Percentiles rank a stretch among this genome's conserved stretches.
Conservation (phyloP, 768 basidiomycete genomes). For the Gelatoporia subvermispora region DNA sequence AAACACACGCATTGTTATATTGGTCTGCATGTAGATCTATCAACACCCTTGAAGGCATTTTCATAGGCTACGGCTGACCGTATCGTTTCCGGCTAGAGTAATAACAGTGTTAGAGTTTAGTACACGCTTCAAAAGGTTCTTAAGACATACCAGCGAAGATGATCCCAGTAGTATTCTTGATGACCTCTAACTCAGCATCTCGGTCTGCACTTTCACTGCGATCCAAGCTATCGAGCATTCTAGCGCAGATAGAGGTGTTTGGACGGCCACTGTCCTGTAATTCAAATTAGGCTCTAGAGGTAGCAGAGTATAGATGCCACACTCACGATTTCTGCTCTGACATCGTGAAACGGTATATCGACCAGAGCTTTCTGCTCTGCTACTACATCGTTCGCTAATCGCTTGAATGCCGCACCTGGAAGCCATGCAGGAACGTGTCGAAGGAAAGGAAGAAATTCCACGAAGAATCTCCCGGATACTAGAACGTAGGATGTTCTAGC, state of each 20-base stretch:
- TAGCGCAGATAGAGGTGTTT: constrained; percentile 10
- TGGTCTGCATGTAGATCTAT: constrained; percentile 13
- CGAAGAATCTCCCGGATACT: constrained; percentile 31
- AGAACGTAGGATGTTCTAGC: constrained; percentile 16
- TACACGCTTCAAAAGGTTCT: neutral
- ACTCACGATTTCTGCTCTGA: constrained; percentile 28
- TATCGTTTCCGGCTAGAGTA: constrained; percentile 14
- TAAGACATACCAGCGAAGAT: constrained; percentile 11
- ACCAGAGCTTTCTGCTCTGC: constrained; percentile 11
- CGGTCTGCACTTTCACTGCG: neutral
- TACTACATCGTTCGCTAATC: constrained; percentile 24
- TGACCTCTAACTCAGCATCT: neutral
- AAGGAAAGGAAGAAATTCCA: constrained; percentile 27
- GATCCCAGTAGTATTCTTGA: constrained; percentile 12
- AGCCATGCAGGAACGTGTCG: constrained; percentile 35
- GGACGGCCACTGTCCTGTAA: constrained; percentile 8
- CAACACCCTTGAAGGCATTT: no score
- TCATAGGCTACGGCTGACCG: constrained; percentile 3
- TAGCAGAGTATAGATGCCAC: neutral
- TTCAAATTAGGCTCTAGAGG: neutral
- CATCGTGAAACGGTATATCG: constrained; percentile 26
- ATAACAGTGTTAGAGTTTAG: neutral
- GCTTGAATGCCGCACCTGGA: constrained; percentile 33
- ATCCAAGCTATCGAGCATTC: constrained; percentile 2
- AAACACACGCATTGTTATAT: constrained; percentile 18